Percentiles rank a stretch among this genome's conserved stretches.
Evolutionary conservation across 495 filamentous ascomycete genomes (phyloP).

Genomic region (Elaphomyces granulatus): DNA sequence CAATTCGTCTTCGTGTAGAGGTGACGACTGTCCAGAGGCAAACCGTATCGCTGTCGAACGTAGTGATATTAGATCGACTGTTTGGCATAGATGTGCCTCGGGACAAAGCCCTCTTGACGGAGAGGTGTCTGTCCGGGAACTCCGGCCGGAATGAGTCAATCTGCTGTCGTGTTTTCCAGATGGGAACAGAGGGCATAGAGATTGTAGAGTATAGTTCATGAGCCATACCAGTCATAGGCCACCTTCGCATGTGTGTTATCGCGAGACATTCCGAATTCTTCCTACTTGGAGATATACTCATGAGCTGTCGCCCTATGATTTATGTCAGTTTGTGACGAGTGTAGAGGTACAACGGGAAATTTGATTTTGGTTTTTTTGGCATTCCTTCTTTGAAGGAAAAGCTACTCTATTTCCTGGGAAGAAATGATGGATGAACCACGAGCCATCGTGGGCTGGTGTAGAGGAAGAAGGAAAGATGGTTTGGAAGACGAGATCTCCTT

Average conservation of each 20-base stretch:
- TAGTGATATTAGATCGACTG: slow-evolving; percentile 78
- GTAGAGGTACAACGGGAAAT: too few relatives aligned
- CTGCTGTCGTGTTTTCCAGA: slow-evolving; percentile 32
- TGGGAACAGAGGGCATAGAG: slow-evolving; percentile 78
- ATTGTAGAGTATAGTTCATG: slow-evolving; percentile 92
- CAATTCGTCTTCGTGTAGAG: slow-evolving; percentile 85
- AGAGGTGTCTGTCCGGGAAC: slow-evolving; percentile 30
- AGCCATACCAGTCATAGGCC: slow-evolving; percentile 88
- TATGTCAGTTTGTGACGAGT: too few relatives aligned
- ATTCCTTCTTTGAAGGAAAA: too few relatives aligned
- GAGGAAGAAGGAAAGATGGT: slow-evolving; percentile 88
- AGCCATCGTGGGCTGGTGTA: slow-evolving; percentile 91
- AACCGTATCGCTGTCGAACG: slow-evolving; percentile 63
- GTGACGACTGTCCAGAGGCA: slow-evolving; percentile 79
- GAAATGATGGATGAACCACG: too few relatives aligned
- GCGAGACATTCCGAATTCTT: slow-evolving; percentile 62
- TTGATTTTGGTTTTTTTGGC: neutral
- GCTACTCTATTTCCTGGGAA: too few relatives aligned
- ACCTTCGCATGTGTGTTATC: slow-evolving; percentile 79
- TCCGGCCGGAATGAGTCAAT: too few relatives aligned
- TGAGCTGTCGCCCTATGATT: slow-evolving; percentile 56
- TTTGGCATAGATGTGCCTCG: slow-evolving; percentile 61
- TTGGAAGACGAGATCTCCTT: too few relatives aligned
- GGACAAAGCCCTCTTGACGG: slow-evolving; percentile 39
- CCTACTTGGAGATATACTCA: slow-evolving; percentile 70